phyloP scores from a whole-genome alignment of 75 land plant species.

The Isoetes taiwanensis region DNA sequence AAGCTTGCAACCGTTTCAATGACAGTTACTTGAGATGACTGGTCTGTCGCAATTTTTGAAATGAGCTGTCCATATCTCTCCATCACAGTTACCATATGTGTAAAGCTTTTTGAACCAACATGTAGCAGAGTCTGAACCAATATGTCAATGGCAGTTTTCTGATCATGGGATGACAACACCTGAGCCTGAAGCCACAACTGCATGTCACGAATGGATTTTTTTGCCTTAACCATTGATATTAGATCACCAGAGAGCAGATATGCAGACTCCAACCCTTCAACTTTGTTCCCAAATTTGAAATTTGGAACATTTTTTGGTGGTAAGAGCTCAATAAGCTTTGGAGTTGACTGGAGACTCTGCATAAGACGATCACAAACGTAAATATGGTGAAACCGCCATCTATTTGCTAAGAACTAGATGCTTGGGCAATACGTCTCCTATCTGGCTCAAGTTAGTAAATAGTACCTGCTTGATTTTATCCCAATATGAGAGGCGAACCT shows the following conservation, averaged over 20 bases:
- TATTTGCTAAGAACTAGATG: too few species aligned
- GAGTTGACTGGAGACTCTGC: constrained; percentile 70
- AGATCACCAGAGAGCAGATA: constrained; percentile 51
- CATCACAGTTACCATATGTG: constrained; percentile 81
- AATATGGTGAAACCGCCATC: too few species aligned
- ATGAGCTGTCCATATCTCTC: constrained; percentile 87
- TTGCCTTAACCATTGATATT: constrained; percentile 51
- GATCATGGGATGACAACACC: constrained; percentile 44
- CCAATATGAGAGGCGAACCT: constrained; percentile 86
- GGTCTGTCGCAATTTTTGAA: constrained; percentile 48
- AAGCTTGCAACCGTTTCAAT: constrained; percentile 52
- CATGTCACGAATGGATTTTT: constrained; percentile 50
- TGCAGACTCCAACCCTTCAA: constrained; percentile 27
- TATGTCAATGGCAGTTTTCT: constrained; percentile 41
- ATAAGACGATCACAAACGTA: too few species aligned
- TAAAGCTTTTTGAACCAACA: constrained; percentile 90
- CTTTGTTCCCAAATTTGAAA: constrained; percentile 51
- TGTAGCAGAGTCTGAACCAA: constrained; percentile 71
- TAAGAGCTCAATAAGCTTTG: constrained; percentile 66
- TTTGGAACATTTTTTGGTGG: constrained; percentile 62
- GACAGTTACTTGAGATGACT: constrained; percentile 43
- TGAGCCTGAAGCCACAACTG: constrained; percentile 67
- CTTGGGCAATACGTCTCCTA: too few species aligned
- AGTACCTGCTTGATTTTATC: constrained; percentile 84
- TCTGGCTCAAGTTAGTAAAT: too few species aligned